Conservation (phyloP, 768 basidiomycete species). For the Pulveroboletus sp. region DNA sequence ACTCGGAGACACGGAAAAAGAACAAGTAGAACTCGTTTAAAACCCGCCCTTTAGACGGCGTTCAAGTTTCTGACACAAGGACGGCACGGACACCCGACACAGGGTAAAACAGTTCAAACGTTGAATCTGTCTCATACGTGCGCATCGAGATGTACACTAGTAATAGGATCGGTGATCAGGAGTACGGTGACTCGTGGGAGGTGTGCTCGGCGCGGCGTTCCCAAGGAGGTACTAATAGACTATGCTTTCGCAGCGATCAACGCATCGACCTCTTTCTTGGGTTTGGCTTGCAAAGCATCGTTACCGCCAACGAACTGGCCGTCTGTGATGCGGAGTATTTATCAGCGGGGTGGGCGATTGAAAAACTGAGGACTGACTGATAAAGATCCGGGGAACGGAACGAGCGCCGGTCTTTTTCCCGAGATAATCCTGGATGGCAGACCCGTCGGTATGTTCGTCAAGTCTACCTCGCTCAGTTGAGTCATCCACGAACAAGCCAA, state of each 20-base stretch:
- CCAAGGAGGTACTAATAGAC: too few species aligned
- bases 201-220: too few species aligned
- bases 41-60: too few species aligned
- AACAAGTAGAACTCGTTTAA: too few species aligned
- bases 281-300: slow-evolving; percentile 11
- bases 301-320: slow-evolving; percentile 21
- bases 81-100: too few species aligned
- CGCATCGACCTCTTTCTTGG: slow-evolving; percentile 1
- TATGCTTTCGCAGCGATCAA: slow-evolving; percentile 6
- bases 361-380: slow-evolving; percentile 44
- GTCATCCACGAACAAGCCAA: not conserved
- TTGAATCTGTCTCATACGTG: too few species aligned
- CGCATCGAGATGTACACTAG: too few species aligned
- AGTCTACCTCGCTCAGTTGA: slow-evolving; percentile 36
- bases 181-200: too few species aligned
- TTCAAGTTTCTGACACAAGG: too few species aligned
- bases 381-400: slow-evolving; percentile 77
- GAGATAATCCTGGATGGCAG: slow-evolving; percentile 66
- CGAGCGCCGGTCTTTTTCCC: slow-evolving; percentile 58
- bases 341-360: not conserved
- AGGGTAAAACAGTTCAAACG: too few species aligned
- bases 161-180: too few species aligned
- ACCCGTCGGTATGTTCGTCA: slow-evolving; percentile 55
- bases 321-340: slow-evolving; percentile 1
- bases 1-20: too few species aligned